A percentile compares a stretch with the other conserved stretches of the same genome.
phyloP scores from a whole-genome alignment of 371 early-diverging fungal species.

The Dipsacomyces acuminosporus region DNA sequence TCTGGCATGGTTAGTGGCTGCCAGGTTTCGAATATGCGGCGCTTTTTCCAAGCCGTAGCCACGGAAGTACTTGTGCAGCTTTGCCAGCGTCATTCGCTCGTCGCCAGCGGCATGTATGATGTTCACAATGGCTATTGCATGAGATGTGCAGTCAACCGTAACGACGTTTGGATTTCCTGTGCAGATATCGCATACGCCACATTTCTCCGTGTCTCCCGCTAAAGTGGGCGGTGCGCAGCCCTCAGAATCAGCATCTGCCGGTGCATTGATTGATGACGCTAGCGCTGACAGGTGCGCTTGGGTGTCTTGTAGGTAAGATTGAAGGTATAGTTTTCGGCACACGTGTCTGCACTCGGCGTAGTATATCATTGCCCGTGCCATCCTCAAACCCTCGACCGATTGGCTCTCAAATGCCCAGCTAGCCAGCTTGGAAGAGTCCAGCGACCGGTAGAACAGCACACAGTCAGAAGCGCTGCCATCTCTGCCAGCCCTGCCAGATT shows the following conservation, averaged over 20 bases:
- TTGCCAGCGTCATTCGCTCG: slow-evolving; percentile 34
- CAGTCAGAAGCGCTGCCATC: slow-evolving; percentile 70
- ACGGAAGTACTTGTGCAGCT: slow-evolving; percentile 21
- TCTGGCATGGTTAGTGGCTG: slow-evolving; percentile 1
- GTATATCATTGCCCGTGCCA: slow-evolving; percentile 60
- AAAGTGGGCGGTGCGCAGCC: background rate
- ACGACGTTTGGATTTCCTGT: slow-evolving; percentile 2
- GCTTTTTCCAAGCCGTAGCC: slow-evolving; percentile 20
- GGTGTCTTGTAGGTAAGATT: slow-evolving; percentile 52
- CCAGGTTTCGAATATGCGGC: slow-evolving; percentile 20
- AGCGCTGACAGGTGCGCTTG: too few species aligned
- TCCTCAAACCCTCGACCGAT: slow-evolving; percentile 51
- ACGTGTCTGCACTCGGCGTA: slow-evolving; percentile 61
- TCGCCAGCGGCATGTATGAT: slow-evolving; percentile 20
- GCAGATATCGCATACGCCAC: slow-evolving; percentile 51
- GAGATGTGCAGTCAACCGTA: slow-evolving; percentile 30
- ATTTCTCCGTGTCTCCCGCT: slow-evolving; percentile 20
- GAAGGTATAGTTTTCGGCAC: slow-evolving; percentile 66
- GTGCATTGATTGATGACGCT: slow-evolving; percentile 5
- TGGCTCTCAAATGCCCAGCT: slow-evolving; percentile 61
- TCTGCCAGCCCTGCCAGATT: slow-evolving; percentile 87
- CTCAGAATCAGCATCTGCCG: slow-evolving; percentile 21
- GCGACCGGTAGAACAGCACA: slow-evolving; percentile 67
- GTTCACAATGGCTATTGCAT: slow-evolving; percentile 28
- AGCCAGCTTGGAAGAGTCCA: slow-evolving; percentile 60